phyloP scores from a whole-genome alignment of 78 protist genomes.

The Tieghemostelium lacteum region DNA sequence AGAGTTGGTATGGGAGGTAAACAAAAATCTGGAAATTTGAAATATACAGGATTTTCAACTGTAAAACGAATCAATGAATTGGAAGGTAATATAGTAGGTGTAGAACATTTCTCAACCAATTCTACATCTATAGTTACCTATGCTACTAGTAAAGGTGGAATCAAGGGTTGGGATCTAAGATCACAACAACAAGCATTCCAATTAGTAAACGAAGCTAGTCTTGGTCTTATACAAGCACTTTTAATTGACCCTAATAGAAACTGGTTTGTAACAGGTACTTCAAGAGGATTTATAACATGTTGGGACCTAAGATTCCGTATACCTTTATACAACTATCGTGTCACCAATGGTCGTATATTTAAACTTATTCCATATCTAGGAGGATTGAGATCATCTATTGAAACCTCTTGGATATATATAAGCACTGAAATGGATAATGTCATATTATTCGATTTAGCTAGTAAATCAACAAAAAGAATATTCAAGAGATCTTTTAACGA shows the following conservation, averaged over 20 bases:
- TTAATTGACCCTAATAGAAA: constrained; percentile 67
- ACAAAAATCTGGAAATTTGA: constrained; percentile 54
- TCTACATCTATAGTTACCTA: constrained; percentile 74
- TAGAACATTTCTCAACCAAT: constrained; percentile 56
- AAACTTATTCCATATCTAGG: constrained; percentile 45
- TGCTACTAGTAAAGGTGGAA: constrained; percentile 79
- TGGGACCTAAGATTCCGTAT: constrained; percentile 84
- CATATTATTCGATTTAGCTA: constrained; percentile 41
- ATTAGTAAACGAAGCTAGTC: constrained; percentile 37
- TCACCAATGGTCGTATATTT: constrained; percentile 67
- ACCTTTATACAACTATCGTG: constrained; percentile 68
- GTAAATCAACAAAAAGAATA: constrained; percentile 11
- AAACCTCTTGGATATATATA: constrained; percentile 46
- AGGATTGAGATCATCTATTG: constrained; percentile 13
- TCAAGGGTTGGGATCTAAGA: constrained; percentile 83
- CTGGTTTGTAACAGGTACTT: constrained; percentile 76
- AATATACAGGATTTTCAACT: constrained; percentile 72
- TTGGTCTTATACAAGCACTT: constrained; percentile 66
- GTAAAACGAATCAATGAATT: constrained; percentile 24
- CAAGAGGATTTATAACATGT: constrained; percentile 67
- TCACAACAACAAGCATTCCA: constrained; percentile 71
- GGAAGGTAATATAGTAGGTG: constrained; percentile 60
- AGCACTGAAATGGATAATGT: constrained; percentile 66
- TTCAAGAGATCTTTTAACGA: constrained; percentile 30
- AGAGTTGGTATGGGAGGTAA: constrained; percentile 68